Conservation (phyloP, 2,329 filamentous ascomycete species). For the Paecilomyces fulvus region DNA sequence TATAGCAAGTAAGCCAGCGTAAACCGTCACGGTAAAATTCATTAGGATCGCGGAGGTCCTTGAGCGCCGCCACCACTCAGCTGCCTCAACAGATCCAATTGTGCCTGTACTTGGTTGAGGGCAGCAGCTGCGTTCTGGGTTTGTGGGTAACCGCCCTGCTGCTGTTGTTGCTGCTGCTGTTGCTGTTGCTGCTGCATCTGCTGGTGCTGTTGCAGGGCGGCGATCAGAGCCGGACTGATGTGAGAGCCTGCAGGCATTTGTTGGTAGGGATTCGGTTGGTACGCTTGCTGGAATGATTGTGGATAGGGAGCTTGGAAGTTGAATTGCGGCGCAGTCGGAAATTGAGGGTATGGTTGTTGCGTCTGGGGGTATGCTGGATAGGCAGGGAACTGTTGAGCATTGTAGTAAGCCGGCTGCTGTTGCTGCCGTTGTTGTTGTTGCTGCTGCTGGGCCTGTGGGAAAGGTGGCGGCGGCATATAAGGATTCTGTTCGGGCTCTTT, state of each 20-base stretch:
- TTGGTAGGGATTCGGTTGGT: slow-evolving; percentile 37
- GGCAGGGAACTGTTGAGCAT: slow-evolving; percentile 18
- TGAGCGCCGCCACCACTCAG: slow-evolving; percentile 18
- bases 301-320: slow-evolving; percentile 34
- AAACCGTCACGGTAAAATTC: not conserved
- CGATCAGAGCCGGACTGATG: slow-evolving; percentile 52
- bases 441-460: slow-evolving; percentile 14
- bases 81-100: slow-evolving; percentile 32
- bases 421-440: slow-evolving; percentile 16
- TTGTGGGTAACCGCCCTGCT: slow-evolving; percentile 12
- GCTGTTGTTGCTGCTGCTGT: slow-evolving; percentile 16
- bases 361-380: slow-evolving; percentile 19
- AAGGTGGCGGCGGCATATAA: slow-evolving; percentile 7
- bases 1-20: not conserved
- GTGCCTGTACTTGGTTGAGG: slow-evolving; percentile 34
- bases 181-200: slow-evolving; percentile 29
- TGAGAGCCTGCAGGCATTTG: slow-evolving; percentile 38
- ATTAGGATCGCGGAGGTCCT: not conserved
- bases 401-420: slow-evolving; percentile 16
- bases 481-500: slow-evolving; percentile 7
- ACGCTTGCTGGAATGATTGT: slow-evolving; percentile 25
- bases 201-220: slow-evolving; percentile 36
- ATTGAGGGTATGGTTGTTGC: slow-evolving; percentile 29
- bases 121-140: slow-evolving; percentile 22
- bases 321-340: slow-evolving; percentile 22